Conservation (phyloP, 345 rosid genomes). For the Turnera subulata region DNA sequence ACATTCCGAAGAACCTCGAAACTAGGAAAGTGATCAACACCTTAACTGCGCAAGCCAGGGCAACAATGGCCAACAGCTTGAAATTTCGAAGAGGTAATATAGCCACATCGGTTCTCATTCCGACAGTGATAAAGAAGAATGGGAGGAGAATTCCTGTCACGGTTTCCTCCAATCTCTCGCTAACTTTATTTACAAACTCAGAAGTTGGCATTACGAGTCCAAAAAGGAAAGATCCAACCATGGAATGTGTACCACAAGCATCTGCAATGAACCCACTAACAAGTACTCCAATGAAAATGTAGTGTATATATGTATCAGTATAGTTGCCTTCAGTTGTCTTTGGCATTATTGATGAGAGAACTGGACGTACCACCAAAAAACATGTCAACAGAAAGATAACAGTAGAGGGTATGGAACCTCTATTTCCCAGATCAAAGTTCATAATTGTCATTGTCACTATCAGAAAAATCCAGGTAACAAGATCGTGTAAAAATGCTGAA, state of each 20-base stretch:
- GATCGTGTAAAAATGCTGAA: constrained; percentile 43
- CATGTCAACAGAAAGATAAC: constrained; percentile 25
- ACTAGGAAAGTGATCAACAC: neutral
- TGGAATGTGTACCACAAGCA: constrained; percentile 16
- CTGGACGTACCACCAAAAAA: constrained; percentile 37
- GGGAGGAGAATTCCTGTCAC: constrained; percentile 13
- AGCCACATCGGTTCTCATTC: neutral
- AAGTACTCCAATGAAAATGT: constrained; percentile 10
- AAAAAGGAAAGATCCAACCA: constrained; percentile 19
- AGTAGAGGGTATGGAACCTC: constrained; percentile 12
- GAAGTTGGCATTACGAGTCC: constrained; percentile 16
- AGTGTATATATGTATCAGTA: constrained; percentile 1
- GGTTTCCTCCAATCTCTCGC: constrained; percentile 5
- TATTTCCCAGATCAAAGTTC: neutral
- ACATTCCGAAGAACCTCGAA: neutral
- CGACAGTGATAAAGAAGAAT: constrained; percentile 7
- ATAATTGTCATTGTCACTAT: constrained; percentile 13
- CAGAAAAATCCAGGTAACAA: constrained; percentile 49
- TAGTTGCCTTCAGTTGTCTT: no score
- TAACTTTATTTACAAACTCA: neutral
- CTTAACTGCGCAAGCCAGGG: neutral
- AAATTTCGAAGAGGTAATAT: neutral
- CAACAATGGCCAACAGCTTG: neutral
- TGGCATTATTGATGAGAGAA: constrained; percentile 35
- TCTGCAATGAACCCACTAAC: constrained; percentile 13